Conservation (phyloP, 768 basidiomycete species). For the Pleurotus pulmonarius region DNA sequence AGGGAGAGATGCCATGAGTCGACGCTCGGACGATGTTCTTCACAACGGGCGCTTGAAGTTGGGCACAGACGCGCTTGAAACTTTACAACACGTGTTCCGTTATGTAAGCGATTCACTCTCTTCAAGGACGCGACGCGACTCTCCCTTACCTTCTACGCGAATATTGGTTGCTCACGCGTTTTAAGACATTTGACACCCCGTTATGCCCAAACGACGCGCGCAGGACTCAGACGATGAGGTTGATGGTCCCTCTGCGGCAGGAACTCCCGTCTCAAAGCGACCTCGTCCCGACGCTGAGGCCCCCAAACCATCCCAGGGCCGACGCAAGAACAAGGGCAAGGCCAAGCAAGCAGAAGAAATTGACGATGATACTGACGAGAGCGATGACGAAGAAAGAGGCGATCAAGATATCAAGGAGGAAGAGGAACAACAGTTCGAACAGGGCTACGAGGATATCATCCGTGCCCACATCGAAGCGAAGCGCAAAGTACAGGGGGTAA, state of each 20-base stretch:
- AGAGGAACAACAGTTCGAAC: constrained; percentile 66
- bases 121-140: too few species aligned
- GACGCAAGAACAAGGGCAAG: constrained; percentile 28
- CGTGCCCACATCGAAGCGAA: constrained; percentile 50
- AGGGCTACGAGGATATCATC: constrained; percentile 52
- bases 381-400: constrained; percentile 29
- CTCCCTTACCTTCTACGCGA: too few species aligned
- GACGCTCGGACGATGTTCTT: not conserved
- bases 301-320: constrained; percentile 16
- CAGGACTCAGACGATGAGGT: constrained; percentile 43
- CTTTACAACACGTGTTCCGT: too few species aligned
- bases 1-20: constrained; percentile 10
- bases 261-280: constrained; percentile 25
- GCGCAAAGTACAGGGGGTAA: constrained; percentile 43
- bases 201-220: constrained; percentile 57
- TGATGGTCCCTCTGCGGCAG: constrained; percentile 18
- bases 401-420: constrained; percentile 34
- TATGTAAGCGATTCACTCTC: too few species aligned
- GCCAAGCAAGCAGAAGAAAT: constrained; percentile 26
- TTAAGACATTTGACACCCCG: not conserved
- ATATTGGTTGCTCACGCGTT: too few species aligned
- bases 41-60: too few species aligned
- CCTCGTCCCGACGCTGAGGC: constrained; percentile 26
- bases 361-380: constrained; percentile 24
- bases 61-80: too few species aligned